Percentiles rank a stretch among this genome's conserved stretches.
phyloP scores from a whole-genome alignment of 768 basidiomycete species.

The Rhizopogon vesiculosus region DNA sequence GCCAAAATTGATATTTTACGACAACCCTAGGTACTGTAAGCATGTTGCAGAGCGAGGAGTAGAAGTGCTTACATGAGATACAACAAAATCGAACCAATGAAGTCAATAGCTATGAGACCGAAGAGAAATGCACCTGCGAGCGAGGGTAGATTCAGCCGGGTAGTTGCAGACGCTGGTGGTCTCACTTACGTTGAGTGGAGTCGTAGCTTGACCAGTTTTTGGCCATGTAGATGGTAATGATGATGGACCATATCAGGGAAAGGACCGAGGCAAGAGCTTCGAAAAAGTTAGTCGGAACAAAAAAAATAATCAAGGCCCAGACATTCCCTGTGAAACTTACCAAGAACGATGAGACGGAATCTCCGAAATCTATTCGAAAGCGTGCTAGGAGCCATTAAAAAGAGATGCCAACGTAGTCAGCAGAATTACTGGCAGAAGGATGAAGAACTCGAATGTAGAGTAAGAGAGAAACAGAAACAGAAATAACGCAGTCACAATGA shows the following conservation, averaged over 20 bases:
- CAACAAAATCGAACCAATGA: constrained; percentile 27
- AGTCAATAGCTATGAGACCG: constrained; percentile 25
- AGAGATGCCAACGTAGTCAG: constrained; percentile 8
- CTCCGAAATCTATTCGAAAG: constrained; percentile 30
- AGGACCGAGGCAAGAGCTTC: constrained; percentile 29
- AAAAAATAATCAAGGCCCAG: no score
- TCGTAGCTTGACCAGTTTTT: constrained; percentile 31
- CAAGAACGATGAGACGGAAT: constrained; percentile 28
- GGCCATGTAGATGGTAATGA: constrained; percentile 30
- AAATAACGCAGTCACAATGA: background rate
- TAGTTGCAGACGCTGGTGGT: background rate
- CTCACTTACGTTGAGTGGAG: constrained; percentile 27
- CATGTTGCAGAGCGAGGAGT: background rate
- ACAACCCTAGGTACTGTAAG: constrained; percentile 27
- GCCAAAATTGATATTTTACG: constrained; percentile 33
- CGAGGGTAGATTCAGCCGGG: background rate
- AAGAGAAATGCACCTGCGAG: constrained; percentile 30
- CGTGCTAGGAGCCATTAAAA: constrained; percentile 15
- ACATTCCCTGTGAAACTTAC: constrained; percentile 18
- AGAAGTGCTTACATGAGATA: constrained; percentile 30
- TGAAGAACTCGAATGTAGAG: background rate
- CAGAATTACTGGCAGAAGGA: background rate
- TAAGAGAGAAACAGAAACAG: background rate
- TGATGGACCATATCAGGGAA: constrained; percentile 27
- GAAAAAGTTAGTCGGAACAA: background rate